Evolutionary conservation across 2,329 filamentous ascomycete species (phyloP).

Genomic region (Didymella pomorum): DNA sequence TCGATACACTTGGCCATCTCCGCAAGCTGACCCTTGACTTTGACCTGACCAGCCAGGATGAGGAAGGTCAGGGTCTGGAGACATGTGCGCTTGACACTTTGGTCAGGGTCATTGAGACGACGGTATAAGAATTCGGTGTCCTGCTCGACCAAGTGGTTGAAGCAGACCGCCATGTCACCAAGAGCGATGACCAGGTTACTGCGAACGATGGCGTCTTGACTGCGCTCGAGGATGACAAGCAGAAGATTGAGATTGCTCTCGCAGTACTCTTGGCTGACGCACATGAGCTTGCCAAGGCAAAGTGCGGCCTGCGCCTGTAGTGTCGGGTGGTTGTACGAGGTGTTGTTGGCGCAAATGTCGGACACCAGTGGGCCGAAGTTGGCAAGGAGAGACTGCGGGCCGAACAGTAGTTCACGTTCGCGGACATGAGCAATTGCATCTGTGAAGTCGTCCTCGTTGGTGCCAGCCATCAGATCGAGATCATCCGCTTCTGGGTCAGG

Average conservation of each 20-base stretch:
- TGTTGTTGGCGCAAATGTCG: slow-evolving; percentile 92
- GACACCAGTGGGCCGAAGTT: slow-evolving; percentile 90
- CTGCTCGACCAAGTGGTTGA: slow-evolving; percentile 98
- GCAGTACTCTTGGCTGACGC: slow-evolving; percentile 95
- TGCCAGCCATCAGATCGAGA: slow-evolving; percentile 94
- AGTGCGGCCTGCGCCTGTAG: slow-evolving; percentile 93
- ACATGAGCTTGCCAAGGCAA: slow-evolving; percentile 98
- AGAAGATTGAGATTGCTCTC: slow-evolving; percentile 90
- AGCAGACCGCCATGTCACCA: slow-evolving; percentile 99
- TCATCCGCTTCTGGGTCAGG: slow-evolving; percentile 76
- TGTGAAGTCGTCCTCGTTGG: slow-evolving; percentile 91
- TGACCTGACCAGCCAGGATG: slow-evolving; percentile 96
- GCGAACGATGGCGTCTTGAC: slow-evolving; percentile 87
- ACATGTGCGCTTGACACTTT: slow-evolving; percentile 94
- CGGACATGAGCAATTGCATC: slow-evolving; percentile 86
- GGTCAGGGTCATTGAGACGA: slow-evolving; percentile 85
- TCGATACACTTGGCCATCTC: slow-evolving; percentile 99
- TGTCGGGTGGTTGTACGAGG: slow-evolving; percentile 85
- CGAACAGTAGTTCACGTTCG: slow-evolving; percentile 84
- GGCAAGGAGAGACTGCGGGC: slow-evolving; percentile 81
- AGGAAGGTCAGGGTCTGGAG: slow-evolving; percentile 98
- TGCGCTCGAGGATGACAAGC: slow-evolving; percentile 97
- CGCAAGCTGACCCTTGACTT: slow-evolving; percentile 97
- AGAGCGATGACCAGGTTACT: slow-evolving; percentile 97
- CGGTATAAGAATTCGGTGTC: slow-evolving; percentile 98